A percentile compares a stretch with the other conserved stretches of the same genome.
Evolutionary conservation across 2,329 filamentous ascomycete species (phyloP).

Genomic region (Colletotrichum sp.): DNA sequence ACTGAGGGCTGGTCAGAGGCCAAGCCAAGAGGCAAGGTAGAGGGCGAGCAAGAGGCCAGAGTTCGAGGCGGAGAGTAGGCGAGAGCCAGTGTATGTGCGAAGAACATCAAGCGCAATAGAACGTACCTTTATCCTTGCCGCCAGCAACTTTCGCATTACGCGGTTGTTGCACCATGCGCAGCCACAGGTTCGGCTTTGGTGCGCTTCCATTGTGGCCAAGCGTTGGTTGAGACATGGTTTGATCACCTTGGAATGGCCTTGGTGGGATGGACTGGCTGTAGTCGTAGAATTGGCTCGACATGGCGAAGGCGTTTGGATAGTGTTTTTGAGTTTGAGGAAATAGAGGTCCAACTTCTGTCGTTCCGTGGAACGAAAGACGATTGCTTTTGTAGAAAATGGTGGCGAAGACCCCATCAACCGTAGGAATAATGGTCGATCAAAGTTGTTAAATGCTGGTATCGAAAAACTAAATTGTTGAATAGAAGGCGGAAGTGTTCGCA

Average conservation of each 20-base stretch:
- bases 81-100: not conserved
- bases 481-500: not conserved
- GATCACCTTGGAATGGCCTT: not conserved
- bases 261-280: not conserved
- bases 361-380: not conserved
- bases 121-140: slow-evolving; percentile 76
- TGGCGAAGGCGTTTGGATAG: not conserved
- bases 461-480: not conserved
- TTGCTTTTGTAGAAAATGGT: not conserved
- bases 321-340: not conserved
- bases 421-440: not conserved
- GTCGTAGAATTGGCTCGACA: not conserved
- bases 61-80: not conserved
- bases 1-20: not conserved
- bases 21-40: not conserved
- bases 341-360: not conserved
- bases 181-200: slow-evolving; percentile 37
- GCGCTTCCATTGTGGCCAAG: not conserved
- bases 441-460: not conserved
- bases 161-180: not conserved
- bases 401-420: not conserved
- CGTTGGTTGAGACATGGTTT: not conserved
- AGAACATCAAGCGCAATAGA: not conserved
- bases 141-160: slow-evolving; percentile 34
- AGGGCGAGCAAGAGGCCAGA: not conserved